Conservation (phyloP, 1,284 basidiomycete genomes). For the Trametes hirsuta region DNA sequence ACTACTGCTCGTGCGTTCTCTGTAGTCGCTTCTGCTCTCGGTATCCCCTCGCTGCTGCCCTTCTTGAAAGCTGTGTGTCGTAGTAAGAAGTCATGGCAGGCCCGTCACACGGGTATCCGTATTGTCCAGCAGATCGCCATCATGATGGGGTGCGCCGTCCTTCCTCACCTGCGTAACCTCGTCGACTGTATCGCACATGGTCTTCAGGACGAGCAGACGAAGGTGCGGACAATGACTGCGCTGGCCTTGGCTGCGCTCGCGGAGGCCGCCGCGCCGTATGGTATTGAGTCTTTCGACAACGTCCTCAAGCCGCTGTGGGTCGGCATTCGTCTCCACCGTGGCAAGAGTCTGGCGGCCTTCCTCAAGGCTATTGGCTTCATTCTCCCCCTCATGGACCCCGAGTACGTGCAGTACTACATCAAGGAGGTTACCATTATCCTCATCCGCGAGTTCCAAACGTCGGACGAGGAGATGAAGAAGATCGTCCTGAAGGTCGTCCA, state of each 20-base stretch:
- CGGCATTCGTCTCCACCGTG: slow-evolving; percentile 96
- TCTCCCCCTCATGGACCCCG: slow-evolving; percentile 99
- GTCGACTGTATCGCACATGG: slow-evolving; percentile 98
- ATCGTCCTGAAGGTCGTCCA: slow-evolving; percentile 99
- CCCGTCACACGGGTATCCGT: slow-evolving; percentile 97
- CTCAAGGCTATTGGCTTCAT: slow-evolving; percentile 99
- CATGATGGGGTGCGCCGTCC: slow-evolving; percentile 99
- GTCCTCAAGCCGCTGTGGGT: slow-evolving; percentile 98
- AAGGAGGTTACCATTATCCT: slow-evolving; percentile 97
- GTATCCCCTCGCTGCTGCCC: slow-evolving; percentile 95
- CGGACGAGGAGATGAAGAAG: slow-evolving; percentile 99
- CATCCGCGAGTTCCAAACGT: slow-evolving; percentile 99
- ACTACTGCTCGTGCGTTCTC: slow-evolving; percentile 99
- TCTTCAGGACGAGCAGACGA: slow-evolving; percentile 97
- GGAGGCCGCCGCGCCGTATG: slow-evolving; percentile 97
- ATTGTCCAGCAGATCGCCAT: slow-evolving; percentile 99
- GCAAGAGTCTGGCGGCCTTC: slow-evolving; percentile 97
- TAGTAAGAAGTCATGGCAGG: slow-evolving; percentile 99
- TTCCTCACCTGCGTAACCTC: slow-evolving; percentile 95
- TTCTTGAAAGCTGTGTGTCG: slow-evolving; percentile 99
- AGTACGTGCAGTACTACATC: slow-evolving; percentile 98
- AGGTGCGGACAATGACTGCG: slow-evolving; percentile 99
- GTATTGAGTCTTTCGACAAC: slow-evolving; percentile 99
- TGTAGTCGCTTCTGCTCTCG: slow-evolving; percentile 97
- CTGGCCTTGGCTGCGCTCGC: slow-evolving; percentile 95